Evolutionary conservation across 176 grass and related monocot species (phyloP), one percentile per base, ranked within the genome.

Genomic region (Juncus inflexus): DNA sequence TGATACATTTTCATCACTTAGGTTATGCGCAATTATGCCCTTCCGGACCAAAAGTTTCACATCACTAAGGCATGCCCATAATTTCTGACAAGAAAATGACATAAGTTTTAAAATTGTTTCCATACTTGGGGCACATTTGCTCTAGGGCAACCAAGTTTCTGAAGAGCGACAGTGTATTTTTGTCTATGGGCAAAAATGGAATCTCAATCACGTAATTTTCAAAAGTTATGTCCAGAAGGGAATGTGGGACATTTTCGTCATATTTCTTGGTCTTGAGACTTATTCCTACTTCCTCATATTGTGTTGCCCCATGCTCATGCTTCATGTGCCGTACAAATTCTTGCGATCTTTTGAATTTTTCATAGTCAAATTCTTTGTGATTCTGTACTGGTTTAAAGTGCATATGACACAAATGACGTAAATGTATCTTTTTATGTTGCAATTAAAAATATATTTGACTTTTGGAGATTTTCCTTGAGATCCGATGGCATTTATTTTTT

Each of bases 281-380:
- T 9, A 66, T 57, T 66, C 74, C 74, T 57, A 62, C 63, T 50
- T 77, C 61, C n/a, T 77, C 37, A 16, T 68, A 77, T 5, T 77
- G 15, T 40, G 49, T 49, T 3, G 66, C 64, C 9, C 50, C 38
- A 16, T 9, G 61, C 65, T 64, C 70, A 6, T 16, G 9, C 13
- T 12, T 58, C 13, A 15, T 58, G 13, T 58, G 13, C 6, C 55
- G 28, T 6, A 15, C 14, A 6, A 15, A 15, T 12, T 16, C 55
- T 15, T 16, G 28, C 7, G 6, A 15, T 58, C 55, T 6, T 58
- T 58, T 15, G 9, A 12, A 11, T 28, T 15, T 15, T 6, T 15
- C 14, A 11, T 12, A 15, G 13, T 15, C 5, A 16, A 6, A 11
- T 58, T 58, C 55, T 58, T 58, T 4, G 28, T 58, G 55, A 12